Percentiles rank a stretch among this genome's conserved stretches.
These are phyloP conservation scores for Solanum sitiens DNA, from an alignment of 257 asterid species.

Conservation along the genomic window DNA sequence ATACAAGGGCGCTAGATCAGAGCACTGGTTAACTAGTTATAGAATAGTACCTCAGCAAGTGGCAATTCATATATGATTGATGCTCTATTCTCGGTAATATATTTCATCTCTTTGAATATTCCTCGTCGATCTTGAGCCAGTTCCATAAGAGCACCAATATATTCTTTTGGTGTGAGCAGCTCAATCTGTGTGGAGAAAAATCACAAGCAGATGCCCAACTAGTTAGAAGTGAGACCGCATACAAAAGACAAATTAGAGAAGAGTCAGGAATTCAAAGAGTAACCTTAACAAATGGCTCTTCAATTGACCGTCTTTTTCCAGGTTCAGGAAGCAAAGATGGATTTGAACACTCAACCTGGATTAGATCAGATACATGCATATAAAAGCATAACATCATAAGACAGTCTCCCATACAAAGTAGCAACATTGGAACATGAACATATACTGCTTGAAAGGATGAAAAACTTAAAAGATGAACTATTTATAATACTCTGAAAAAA, in stretches of 20 bases:
- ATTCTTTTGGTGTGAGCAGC: conserved; percentile 90
- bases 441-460: not conserved
- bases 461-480: not conserved
- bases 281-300: conserved; percentile 97
- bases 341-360: conserved; percentile 90
- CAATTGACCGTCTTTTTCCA: conserved; percentile 80
- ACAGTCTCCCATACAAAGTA: not conserved
- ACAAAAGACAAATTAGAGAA: not conserved
- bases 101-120: conserved; percentile 87
- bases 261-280: not conserved
- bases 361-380: conserved; percentile 1
- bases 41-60: conserved; percentile 75
- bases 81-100: conserved; percentile 77
- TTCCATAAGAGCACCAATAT: conserved; percentile 94
- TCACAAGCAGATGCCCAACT: conserved; percentile 12
- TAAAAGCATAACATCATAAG: not conserved
- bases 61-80: conserved; percentile 76
- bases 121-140: conserved; percentile 98
- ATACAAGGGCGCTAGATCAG: not conserved
- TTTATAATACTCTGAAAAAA: not conserved
- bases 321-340: conserved; percentile 97
- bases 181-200: conserved; percentile 54
- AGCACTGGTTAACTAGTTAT: conserved; percentile 6
- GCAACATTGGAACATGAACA: not conserved
- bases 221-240: not conserved